These are phyloP conservation scores for Amesomyces nigricolor DNA, from an alignment of 2,329 filamentous ascomycete genomes.

Conservation along the genomic window DNA sequence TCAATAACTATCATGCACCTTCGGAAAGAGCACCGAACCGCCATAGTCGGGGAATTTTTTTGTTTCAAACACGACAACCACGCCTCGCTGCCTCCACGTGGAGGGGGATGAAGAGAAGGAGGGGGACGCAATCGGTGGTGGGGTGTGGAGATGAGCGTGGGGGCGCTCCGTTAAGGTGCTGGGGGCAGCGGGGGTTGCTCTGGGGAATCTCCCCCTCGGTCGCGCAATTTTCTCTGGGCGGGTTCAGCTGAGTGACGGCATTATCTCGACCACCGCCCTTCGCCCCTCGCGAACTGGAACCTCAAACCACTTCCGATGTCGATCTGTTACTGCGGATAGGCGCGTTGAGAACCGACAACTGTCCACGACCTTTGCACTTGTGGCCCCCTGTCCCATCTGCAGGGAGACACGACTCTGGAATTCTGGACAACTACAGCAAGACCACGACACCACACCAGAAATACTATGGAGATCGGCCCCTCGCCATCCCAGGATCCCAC, in stretches of 20 bases:
- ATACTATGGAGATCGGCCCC: conserved; percentile 22
- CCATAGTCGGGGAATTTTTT: not conserved
- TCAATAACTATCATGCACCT: too few relatives aligned
- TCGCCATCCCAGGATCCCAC: conserved; percentile 13
- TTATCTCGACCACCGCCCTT: conserved; percentile 9
- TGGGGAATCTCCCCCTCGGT: conserved; percentile 1
- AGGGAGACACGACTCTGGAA: conserved; percentile 3
- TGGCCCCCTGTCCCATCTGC: not conserved
- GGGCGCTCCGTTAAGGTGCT: not conserved
- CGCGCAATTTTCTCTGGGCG: not conserved
- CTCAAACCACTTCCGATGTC: conserved; percentile 6
- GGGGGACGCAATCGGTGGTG: not conserved
- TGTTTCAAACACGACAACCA: conserved; percentile 1
- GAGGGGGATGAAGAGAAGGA: not conserved
- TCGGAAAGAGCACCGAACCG: too few relatives aligned
- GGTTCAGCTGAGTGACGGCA: conserved; percentile 10
- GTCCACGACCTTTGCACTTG: not conserved
- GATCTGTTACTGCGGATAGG: conserved; percentile 12
- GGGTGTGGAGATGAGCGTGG: conserved; percentile 16
- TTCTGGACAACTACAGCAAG: not conserved
- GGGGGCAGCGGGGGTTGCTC: not conserved
- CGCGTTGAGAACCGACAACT: conserved; percentile 10
- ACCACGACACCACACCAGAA: conserved; percentile 3
- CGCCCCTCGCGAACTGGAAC: not conserved
- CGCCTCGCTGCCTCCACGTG: not conserved